phyloP scores from a whole-genome alignment of 2,329 filamentous ascomycete genomes.

The Podosphaera fusca region DNA sequence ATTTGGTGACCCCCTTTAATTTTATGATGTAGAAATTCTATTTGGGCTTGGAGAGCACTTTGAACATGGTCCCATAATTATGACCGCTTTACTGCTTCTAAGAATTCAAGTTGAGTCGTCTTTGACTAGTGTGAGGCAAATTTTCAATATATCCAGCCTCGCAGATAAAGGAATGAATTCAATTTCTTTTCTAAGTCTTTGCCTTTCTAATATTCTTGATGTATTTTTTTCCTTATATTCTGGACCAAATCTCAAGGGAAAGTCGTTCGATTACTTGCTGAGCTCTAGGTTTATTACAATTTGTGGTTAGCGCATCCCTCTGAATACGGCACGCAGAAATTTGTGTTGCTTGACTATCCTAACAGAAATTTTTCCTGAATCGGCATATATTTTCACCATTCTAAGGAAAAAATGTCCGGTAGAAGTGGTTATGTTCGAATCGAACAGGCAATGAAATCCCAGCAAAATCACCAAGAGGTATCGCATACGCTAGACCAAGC shows the following conservation, averaged over 20 bases:
- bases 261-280: neutral
- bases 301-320: neutral
- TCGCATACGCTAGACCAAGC: neutral
- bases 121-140: neutral
- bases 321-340: neutral
- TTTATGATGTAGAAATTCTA: no score
- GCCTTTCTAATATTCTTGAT: neutral
- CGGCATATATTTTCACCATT: neutral
- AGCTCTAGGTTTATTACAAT: neutral
- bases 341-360: neutral
- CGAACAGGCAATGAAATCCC: slow-evolving; percentile 22
- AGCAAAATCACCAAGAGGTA: slow-evolving; percentile 17
- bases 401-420: slow-evolving; percentile 25
- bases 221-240: neutral
- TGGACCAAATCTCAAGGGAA: neutral
- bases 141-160: neutral
- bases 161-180: neutral
- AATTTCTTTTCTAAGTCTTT: neutral
- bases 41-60: no score
- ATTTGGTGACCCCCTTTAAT: no score
- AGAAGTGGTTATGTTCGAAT: slow-evolving; percentile 34
- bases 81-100: no score
- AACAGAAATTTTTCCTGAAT: neutral
- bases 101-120: no score
- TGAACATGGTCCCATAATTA: no score